Evolutionary conservation across 2,329 filamentous ascomycete genomes (phyloP).

Genomic region (Nannizziopsis arthrosporioides): DNA sequence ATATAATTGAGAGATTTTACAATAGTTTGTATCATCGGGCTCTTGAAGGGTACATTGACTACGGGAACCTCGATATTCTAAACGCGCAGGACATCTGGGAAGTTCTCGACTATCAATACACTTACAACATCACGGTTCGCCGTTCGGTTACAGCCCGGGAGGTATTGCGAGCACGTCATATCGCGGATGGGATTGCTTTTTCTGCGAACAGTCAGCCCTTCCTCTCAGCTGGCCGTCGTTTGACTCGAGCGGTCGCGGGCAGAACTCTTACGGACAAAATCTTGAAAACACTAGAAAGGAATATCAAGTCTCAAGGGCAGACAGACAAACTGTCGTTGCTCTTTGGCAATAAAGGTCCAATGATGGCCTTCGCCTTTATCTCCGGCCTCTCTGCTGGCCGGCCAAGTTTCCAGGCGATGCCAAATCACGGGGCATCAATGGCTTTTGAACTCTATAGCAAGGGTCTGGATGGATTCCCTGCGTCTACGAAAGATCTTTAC

Average conservation of each 20-base stretch:
- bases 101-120: conserved; percentile 43
- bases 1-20: conserved; percentile 37
- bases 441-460: conserved; percentile 44
- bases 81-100: conserved; percentile 47
- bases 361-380: conserved; percentile 42
- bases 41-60: conserved; percentile 33
- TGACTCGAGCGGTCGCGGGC: conserved; percentile 26
- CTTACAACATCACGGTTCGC: conserved; percentile 40
- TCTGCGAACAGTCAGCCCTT: conserved; percentile 1
- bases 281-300: conserved; percentile 29
- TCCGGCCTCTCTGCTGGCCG: conserved; percentile 29
- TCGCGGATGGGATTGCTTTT: conserved; percentile 38
- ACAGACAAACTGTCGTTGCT: conserved; percentile 37
- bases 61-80: conserved; percentile 35
- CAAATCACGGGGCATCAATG: conserved; percentile 38
- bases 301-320: conserved; percentile 29
- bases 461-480: conserved; percentile 25
- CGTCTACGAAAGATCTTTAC: conserved; percentile 35
- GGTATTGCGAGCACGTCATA: conserved; percentile 29
- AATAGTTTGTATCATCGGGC: conserved; percentile 32
- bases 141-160: conserved; percentile 23
- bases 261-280: conserved; percentile 33
- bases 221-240: neutral
- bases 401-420: conserved; percentile 39
- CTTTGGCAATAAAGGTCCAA: conserved; percentile 41